Evolutionary conservation across 306 rosid species (phyloP), one percentile per base, ranked within the genome.

Genomic region (Delonix regia): DNA sequence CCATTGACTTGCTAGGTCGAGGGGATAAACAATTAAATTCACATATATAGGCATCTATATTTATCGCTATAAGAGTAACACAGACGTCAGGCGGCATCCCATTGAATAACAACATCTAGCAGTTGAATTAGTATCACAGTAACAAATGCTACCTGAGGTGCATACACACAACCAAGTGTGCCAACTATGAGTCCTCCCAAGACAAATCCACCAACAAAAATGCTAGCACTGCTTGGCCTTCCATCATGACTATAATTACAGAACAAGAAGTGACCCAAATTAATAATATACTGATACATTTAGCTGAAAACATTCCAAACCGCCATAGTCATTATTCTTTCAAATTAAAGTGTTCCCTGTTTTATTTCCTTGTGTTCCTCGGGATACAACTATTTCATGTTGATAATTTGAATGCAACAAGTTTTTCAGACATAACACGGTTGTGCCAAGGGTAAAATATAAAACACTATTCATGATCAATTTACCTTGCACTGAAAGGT

Each of bases 161-260:
- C 99, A 85, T 89, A 95, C n/a, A 93, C 99, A 49, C 94, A 89
- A 53, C 93, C 96, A 62, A 95, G 89, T 16, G 99, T 84, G 78
- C 99, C 99, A 80, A 91, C 96, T 57, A 91, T 82, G 74, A 95
- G 86, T 83, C 98, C 99, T 79, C 98, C 99, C 90, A 95, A 81
- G 78, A 95, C 80, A 83, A 95, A 95, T 76, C 99, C 99, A 66
- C 98, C 95, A 44, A 93, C 84, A 79, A 95, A 95, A 85, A 93
- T 71, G 86, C 96, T 73, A 71, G 96, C 92, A 85, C 89, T 73
- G 90, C 78, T 83, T 71, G 92, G 84, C 83, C 89, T 85, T 81
- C 94, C 97, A 1, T 78, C 89, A 70, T 91, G 90, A 69, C 97
- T 92, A 87, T 48, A 77, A 75, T 73, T 77, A 64, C 67, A 85